Conservation (phyloP, 495 filamentous ascomycete species). For the Neurospora sp. region DNA sequence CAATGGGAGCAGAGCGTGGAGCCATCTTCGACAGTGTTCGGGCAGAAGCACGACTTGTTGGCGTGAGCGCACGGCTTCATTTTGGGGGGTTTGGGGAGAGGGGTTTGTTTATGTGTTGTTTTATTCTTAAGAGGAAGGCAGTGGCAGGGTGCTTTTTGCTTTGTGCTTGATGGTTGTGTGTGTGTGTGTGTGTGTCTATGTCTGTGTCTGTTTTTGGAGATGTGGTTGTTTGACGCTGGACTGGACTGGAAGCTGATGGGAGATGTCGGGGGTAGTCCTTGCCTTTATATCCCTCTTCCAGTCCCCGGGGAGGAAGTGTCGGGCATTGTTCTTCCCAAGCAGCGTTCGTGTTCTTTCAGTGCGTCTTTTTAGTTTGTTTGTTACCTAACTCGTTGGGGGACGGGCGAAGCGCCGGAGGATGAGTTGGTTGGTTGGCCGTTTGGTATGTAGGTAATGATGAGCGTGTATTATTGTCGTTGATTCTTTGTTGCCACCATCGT, state of each 20-base stretch:
- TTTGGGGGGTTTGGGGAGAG: not conserved
- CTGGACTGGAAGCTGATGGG: not conserved
- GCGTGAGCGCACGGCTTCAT: not conserved
- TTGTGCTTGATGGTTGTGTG: not conserved
- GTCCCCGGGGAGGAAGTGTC: not conserved
- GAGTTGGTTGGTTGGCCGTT: not conserved
- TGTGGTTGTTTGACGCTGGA: not conserved
- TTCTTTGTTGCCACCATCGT: not conserved
- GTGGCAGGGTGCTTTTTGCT: not conserved
- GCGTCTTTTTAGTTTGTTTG: not conserved
- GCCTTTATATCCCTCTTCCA: not conserved
- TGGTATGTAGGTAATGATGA: not conserved
- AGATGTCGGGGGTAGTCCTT: not conserved
- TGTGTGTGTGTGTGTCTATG: not conserved
- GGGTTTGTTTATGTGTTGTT: not conserved
- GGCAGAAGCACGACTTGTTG: not conserved
- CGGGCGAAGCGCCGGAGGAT: not conserved
- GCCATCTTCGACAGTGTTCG: not conserved
- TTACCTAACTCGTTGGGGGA: not conserved
- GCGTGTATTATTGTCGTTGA: not conserved
- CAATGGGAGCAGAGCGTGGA: not conserved
- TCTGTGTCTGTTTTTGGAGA: not conserved
- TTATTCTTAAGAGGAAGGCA: not conserved
- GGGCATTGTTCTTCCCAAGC: not conserved
- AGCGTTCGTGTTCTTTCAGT: not conserved